These are phyloP conservation scores for Austroboletus novae-zelandiae DNA, from an alignment of 1,284 basidiomycete genomes.

Conservation along the genomic window DNA sequence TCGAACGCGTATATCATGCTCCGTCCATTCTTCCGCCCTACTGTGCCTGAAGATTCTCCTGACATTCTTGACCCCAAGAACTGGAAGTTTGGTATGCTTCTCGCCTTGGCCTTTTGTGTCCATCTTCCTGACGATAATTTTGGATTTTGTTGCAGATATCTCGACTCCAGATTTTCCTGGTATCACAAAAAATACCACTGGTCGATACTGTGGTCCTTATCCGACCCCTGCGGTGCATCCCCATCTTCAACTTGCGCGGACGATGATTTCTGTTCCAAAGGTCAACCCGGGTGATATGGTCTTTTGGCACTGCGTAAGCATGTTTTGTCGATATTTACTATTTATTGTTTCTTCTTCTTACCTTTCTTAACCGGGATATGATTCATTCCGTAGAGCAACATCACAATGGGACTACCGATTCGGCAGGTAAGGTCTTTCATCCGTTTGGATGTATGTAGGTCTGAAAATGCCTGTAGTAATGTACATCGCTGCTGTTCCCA, in stretches of 20 bases:
- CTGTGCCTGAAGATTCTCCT: conserved; percentile 39
- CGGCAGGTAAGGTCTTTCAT: conserved; percentile 49
- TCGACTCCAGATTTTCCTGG: conserved; percentile 59
- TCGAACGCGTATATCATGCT: conserved; percentile 81
- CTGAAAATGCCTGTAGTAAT: conserved; percentile 46
- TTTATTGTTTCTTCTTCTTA: no score
- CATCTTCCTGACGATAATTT: background rate
- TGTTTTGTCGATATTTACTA: background rate
- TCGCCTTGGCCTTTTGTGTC: no score
- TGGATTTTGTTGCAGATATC: conserved; percentile 41
- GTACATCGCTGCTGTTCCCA: conserved; percentile 81
- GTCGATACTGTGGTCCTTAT: conserved; percentile 51
- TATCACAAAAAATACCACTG: conserved; percentile 33
- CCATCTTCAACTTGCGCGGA: conserved; percentile 65
- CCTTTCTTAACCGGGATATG: conserved; percentile 54
- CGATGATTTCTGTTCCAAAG: conserved; percentile 73
- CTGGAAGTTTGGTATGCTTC: conserved; percentile 64
- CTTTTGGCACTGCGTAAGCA: conserved; percentile 76
- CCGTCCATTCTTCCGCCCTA: conserved; percentile 76
- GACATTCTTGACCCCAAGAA: conserved; percentile 56
- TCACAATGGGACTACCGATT: conserved; percentile 69
- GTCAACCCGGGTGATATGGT: conserved; percentile 82
- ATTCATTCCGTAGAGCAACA: conserved; percentile 78
- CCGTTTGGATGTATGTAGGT: background rate
- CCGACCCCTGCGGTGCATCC: conserved; percentile 57